Evolutionary conservation across 768 basidiomycete species (phyloP).

Genomic region (Termitomyces sp.): DNA sequence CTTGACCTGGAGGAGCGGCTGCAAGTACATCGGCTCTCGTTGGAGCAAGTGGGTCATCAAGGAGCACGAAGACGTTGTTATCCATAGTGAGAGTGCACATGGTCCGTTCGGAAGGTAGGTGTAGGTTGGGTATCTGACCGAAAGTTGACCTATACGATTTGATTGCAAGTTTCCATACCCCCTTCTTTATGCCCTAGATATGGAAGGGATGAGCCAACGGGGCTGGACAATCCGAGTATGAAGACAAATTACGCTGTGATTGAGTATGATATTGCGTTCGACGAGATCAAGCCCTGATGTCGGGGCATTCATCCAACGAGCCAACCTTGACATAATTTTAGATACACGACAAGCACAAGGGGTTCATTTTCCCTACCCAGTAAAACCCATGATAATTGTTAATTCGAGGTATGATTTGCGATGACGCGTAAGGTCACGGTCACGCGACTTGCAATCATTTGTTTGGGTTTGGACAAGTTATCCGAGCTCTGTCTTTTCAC

Average conservation of each 20-base stretch:
- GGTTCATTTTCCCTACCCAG: conserved; percentile 46
- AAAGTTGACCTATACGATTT: conserved; percentile 74
- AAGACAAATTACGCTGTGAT: conserved; percentile 51
- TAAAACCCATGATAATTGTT: conserved; percentile 50
- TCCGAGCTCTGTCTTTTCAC: neutral
- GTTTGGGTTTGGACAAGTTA: too few relatives aligned
- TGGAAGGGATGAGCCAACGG: neutral
- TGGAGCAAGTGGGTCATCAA: conserved; percentile 74
- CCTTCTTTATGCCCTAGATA: conserved; percentile 49
- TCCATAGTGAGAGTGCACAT: conserved; percentile 79
- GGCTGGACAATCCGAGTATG: neutral
- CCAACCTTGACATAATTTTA: conserved; percentile 41
- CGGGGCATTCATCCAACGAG: conserved; percentile 82
- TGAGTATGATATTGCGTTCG: conserved; percentile 58
- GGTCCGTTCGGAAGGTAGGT: conserved; percentile 52
- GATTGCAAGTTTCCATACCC: conserved; percentile 66
- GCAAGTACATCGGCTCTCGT: conserved; percentile 54
- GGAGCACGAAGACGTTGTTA: conserved; percentile 71
- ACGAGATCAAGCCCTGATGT: conserved; percentile 64
- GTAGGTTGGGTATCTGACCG: conserved; percentile 43
- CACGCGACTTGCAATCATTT: conserved; percentile 9
- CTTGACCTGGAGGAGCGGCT: conserved; percentile 36
- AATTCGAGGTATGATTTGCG: neutral
- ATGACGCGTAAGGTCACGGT: conserved; percentile 14
- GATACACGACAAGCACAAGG: neutral